Evolutionary conservation across 2,329 filamentous ascomycete genomes (phyloP).

Genomic region (Chalaropsis thielavioides): DNA sequence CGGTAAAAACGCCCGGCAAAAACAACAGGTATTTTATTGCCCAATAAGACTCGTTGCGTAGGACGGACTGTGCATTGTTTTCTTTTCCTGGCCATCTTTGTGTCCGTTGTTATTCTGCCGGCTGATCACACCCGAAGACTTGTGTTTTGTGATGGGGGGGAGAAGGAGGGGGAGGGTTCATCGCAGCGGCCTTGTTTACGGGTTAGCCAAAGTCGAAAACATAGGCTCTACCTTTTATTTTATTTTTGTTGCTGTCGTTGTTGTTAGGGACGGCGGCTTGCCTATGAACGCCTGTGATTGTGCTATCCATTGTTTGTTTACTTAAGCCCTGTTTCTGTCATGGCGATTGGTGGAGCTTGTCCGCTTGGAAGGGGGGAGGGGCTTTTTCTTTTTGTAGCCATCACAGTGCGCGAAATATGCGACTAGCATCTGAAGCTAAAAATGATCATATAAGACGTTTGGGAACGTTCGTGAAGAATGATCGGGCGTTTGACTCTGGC

Average conservation of each 20-base stretch:
- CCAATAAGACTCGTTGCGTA: background rate
- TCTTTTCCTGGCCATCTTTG: background rate
- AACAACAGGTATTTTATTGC: no score
- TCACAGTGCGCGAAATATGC: conserved; percentile 3
- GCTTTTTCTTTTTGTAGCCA: background rate
- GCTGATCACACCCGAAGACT: background rate
- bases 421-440: background rate
- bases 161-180: no score
- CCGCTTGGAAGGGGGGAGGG: background rate
- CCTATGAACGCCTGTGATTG: background rate
- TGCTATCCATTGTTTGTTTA: background rate
- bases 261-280: background rate
- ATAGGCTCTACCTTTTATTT: no score
- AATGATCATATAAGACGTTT: background rate
- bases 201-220: no score
- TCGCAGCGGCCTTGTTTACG: no score
- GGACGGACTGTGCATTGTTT: background rate
- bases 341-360: background rate
- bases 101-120: background rate
- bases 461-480: background rate
- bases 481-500: no score
- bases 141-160: no score
- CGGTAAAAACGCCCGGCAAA: background rate
- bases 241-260: no score
- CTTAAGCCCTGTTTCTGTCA: background rate